These are phyloP conservation scores for Astrothelium subdiscretum DNA, from an alignment of 495 filamentous ascomycete genomes.

Conservation along the genomic window DNA sequence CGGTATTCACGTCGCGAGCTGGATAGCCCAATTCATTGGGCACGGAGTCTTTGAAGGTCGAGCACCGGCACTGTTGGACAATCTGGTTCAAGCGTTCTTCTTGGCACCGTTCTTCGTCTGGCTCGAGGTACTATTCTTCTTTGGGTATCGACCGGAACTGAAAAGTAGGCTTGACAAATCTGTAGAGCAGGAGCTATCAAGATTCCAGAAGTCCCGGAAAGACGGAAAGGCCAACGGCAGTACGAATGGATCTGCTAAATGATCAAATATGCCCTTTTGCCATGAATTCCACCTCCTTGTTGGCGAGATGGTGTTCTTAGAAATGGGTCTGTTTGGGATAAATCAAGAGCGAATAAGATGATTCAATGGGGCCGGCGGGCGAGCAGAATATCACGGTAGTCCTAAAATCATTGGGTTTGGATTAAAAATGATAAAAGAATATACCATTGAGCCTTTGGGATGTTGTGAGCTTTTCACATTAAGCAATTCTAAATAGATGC, in stretches of 20 bases:
- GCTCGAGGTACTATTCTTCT: conserved; percentile 84
- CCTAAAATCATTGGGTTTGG: no score
- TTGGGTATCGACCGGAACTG: conserved; percentile 82
- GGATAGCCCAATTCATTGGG: conserved; percentile 83
- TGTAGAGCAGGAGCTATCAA: conserved; percentile 57
- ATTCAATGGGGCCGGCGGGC: no score
- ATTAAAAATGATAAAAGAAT: no score
- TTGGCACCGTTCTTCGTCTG: conserved; percentile 98
- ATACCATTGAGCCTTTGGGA: no score
- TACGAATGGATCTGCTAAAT: conserved; percentile 19
- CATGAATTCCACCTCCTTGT: no score
- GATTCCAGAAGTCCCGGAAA: conserved; percentile 33
- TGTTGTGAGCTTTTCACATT: no score
- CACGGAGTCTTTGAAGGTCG: conserved; percentile 83
- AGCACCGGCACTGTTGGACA: conserved; percentile 82
- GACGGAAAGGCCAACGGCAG: conserved; percentile 28
- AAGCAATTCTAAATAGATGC: no score
- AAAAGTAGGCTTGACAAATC: conserved; percentile 65
- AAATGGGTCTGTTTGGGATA: no score
- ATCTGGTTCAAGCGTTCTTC: conserved; percentile 78
- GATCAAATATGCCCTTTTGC: neutral
- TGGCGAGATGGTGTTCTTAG: no score
- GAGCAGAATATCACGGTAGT: no score
- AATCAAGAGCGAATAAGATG: no score
- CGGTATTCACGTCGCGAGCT: conserved; percentile 57